Evolutionary conservation across 495 filamentous ascomycete species (phyloP).

Genomic region (Hypomontagnella monticulosa): DNA sequence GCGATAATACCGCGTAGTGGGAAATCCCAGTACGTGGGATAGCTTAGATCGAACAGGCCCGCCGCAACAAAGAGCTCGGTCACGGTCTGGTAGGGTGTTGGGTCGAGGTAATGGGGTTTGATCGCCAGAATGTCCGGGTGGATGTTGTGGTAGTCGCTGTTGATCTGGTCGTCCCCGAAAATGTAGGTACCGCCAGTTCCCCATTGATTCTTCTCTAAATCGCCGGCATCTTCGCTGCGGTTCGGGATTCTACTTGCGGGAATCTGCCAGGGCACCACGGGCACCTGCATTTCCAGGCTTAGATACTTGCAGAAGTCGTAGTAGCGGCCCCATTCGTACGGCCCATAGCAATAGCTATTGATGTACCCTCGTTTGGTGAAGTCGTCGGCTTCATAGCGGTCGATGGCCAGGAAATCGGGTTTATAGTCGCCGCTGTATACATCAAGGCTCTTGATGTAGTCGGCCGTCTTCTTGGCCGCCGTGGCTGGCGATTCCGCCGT

Average conservation of each 20-base stretch:
- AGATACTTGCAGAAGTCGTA: conserved; percentile 19
- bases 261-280: conserved; percentile 17
- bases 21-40: not conserved
- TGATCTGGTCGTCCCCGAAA: conserved; percentile 1
- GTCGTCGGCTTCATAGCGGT: conserved; percentile 30
- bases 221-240: not conserved
- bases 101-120: not conserved
- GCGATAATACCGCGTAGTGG: conserved; percentile 12
- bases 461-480: conserved; percentile 12
- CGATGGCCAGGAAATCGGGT: conserved; percentile 23
- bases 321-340: conserved; percentile 18
- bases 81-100: not conserved
- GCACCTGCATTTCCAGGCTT: conserved; percentile 10
- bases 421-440: conserved; percentile 12
- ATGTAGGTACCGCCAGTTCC: conserved; percentile 16
- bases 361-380: conserved; percentile 41
- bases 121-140: conserved; percentile 2
- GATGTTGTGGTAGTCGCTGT: conserved; percentile 8
- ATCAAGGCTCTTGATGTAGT: conserved; percentile 11
- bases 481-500: not conserved
- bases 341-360: conserved; percentile 35
- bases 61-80: conserved; percentile 1
- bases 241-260: conserved; percentile 15
- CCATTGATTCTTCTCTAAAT: conserved; percentile 9
- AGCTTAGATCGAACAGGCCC: conserved; percentile 2